Conservation (phyloP, 2,329 filamentous ascomycete species). For the Cryphonectria naterciae region DNA sequence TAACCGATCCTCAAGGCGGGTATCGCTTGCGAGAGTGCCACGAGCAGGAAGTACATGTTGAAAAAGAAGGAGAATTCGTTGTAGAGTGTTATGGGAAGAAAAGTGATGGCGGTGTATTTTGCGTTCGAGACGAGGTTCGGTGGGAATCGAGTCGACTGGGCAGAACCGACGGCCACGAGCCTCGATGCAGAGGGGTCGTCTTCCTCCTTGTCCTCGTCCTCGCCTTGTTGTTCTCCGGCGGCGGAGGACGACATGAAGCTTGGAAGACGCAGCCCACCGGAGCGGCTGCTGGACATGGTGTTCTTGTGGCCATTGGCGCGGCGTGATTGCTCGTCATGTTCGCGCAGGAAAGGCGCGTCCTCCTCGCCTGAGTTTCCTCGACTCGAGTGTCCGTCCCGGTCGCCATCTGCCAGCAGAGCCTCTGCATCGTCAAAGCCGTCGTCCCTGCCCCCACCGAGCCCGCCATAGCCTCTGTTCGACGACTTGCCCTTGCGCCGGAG, state of each 20-base stretch:
- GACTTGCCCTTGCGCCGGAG: conserved; percentile 61
- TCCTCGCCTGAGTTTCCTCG: conserved; percentile 68
- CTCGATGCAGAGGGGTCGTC: conserved; percentile 73
- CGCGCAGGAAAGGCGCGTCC: conserved; percentile 72
- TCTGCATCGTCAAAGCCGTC: conserved; percentile 68
- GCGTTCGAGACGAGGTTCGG: conserved; percentile 93
- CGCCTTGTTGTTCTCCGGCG: conserved; percentile 46
- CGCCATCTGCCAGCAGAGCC: conserved; percentile 67
- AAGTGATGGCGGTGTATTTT: conserved; percentile 95
- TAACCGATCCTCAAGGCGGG: conserved; percentile 90
- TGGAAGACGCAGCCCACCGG: conserved; percentile 63
- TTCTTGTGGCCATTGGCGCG: conserved; percentile 46
- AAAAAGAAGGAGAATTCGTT: conserved; percentile 99
- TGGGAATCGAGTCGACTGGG: conserved; percentile 77
- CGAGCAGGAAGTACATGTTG: conserved; percentile 97
- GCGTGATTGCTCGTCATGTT: conserved; percentile 39
- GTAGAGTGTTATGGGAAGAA: conserved; percentile 91
- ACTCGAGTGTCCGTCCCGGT: conserved; percentile 43
- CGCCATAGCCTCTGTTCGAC: conserved; percentile 61
- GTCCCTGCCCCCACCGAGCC: conserved; percentile 60
- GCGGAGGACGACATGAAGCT: conserved; percentile 65
- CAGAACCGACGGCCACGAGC: conserved; percentile 73
- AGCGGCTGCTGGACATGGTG: conserved; percentile 46
- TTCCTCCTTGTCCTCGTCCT: conserved; percentile 54
- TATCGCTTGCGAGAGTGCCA: conserved; percentile 91